phyloP scores from a whole-genome alignment of 352 stramenopile genomes.

The Pythium sp. region DNA sequence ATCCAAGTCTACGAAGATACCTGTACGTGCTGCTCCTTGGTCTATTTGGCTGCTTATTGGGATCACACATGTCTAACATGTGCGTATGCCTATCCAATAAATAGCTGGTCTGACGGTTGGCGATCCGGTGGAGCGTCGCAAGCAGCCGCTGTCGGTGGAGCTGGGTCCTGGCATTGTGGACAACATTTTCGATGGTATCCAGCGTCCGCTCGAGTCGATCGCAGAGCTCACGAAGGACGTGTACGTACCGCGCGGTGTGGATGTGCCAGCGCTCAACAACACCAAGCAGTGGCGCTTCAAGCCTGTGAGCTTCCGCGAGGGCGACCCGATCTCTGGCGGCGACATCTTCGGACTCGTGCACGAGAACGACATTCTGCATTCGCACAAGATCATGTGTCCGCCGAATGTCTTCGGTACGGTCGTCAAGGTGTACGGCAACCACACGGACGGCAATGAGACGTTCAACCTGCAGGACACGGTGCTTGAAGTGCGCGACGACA shows the following conservation, averaged over 20 bases:
- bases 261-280: conserved; percentile 93
- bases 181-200: conserved; percentile 99
- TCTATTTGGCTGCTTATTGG: neutral
- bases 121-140: conserved; percentile 97
- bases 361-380: conserved; percentile 98
- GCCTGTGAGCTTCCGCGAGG: conserved; percentile 92
- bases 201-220: conserved; percentile 98
- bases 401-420: conserved; percentile 98
- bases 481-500: conserved; percentile 97
- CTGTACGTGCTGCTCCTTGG: conserved; percentile 33
- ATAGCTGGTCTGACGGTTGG: conserved; percentile 95
- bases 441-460: conserved; percentile 95
- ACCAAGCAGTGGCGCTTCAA: conserved; percentile 96
- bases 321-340: conserved; percentile 94
- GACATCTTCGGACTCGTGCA: conserved; percentile 98
- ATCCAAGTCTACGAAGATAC: conserved; percentile 99
- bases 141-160: conserved; percentile 97
- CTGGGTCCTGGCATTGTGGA: conserved; percentile 99
- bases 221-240: conserved; percentile 92
- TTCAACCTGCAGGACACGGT: conserved; percentile 98
- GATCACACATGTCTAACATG: too few relatives aligned
- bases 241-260: conserved; percentile 97
- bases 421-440: conserved; percentile 97
- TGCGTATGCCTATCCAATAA: neutral
- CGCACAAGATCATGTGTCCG: conserved; percentile 99